Percentiles rank a stretch among this genome's conserved stretches.
These are phyloP conservation scores for Bacidia gigantensis DNA, from an alignment of 495 filamentous ascomycete species.

Conservation along the genomic window DNA sequence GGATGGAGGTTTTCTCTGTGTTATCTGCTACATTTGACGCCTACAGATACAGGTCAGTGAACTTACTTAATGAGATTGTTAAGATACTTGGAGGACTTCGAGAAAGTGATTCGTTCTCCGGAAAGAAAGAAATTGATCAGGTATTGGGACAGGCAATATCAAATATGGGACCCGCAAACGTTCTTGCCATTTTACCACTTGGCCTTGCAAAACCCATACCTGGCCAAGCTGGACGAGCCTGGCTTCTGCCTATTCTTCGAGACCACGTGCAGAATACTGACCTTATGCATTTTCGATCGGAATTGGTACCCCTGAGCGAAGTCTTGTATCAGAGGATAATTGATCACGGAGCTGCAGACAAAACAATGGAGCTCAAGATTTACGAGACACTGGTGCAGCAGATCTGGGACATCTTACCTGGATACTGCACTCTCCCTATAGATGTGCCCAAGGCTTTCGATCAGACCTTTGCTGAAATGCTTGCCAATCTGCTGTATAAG, in stretches of 20 bases:
- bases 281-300: conserved; percentile 67
- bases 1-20: conserved; percentile 90
- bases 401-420: conserved; percentile 87
- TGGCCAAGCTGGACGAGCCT: conserved; percentile 74
- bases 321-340: conserved; percentile 77
- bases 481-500: conserved; percentile 83
- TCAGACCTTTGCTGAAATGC: conserved; percentile 76
- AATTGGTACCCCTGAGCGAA: conserved; percentile 81
- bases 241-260: conserved; percentile 82
- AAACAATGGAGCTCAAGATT: conserved; percentile 89
- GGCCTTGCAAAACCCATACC: conserved; percentile 65
- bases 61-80: conserved; percentile 59
- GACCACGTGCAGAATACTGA: conserved; percentile 76
- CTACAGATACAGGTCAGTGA: conserved; percentile 69
- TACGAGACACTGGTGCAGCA: conserved; percentile 93
- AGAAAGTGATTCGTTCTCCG: conserved; percentile 74
- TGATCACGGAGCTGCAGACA: conserved; percentile 61
- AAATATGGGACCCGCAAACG: conserved; percentile 74
- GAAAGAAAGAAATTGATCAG: conserved; percentile 87
- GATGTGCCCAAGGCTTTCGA: conserved; percentile 69
- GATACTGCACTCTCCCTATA: conserved; percentile 82
- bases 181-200: conserved; percentile 68
- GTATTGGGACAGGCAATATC: conserved; percentile 75
- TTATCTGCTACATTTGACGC: conserved; percentile 74
- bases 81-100: conserved; percentile 75